Evolutionary conservation across 345 rosid genomes (phyloP).

Genomic region (Heritiera littoralis): DNA sequence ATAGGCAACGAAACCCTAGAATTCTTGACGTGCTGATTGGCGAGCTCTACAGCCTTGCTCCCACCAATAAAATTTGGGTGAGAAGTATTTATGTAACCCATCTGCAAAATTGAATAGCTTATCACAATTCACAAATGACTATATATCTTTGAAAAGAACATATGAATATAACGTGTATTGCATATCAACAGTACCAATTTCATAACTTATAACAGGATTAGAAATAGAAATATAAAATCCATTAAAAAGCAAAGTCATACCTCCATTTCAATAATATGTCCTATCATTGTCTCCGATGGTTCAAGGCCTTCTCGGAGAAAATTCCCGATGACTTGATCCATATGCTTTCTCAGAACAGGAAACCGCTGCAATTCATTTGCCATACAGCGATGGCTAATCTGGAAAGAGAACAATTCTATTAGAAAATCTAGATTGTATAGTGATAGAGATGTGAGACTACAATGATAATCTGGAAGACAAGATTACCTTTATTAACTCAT

Average conservation of each 20-base stretch:
- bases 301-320: conserved; percentile 90
- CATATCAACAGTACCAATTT: not conserved
- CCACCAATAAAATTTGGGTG: conserved; percentile 94
- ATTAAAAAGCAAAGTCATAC: conserved; percentile 33
- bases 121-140: not conserved
- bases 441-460: not conserved
- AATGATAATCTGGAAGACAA: not conserved
- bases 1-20: conserved; percentile 60
- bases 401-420: conserved; percentile 30
- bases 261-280: conserved; percentile 92
- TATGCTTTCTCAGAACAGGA: conserved; percentile 83
- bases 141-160: not conserved
- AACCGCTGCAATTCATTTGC: conserved; percentile 76
- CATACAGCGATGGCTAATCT: conserved; percentile 92
- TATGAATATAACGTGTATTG: not conserved
- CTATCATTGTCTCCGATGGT: conserved; percentile 92
- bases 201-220: not conserved
- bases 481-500: conserved; percentile 81
- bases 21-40: conserved; percentile 70
- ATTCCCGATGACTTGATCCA: conserved; percentile 90
- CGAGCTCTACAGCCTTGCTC: conserved; percentile 82
- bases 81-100: conserved; percentile 94
- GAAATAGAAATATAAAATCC: not conserved
- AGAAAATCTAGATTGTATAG: not conserved
- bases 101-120: conserved; percentile 48